Conservation (phyloP, 768 basidiomycete genomes). For the Fomitopsis pulvina region DNA sequence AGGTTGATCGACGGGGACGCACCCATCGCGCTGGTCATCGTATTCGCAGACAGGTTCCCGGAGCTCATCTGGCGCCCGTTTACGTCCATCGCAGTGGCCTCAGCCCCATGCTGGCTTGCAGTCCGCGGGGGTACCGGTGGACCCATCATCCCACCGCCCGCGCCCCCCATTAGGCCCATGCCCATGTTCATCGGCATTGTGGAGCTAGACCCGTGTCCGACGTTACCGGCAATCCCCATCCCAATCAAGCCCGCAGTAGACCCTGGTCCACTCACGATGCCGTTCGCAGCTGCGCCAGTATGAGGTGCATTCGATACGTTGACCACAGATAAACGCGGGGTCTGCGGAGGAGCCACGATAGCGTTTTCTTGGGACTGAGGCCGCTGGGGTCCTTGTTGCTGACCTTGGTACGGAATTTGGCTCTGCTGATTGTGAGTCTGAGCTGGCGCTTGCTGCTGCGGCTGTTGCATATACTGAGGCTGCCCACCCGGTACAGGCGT, state of each 20-base stretch:
- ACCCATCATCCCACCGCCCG: slow-evolving; percentile 31
- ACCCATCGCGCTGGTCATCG: not conserved
- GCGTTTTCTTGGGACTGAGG: too few species aligned
- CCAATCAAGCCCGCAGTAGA: slow-evolving; percentile 9
- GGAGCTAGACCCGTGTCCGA: slow-evolving; percentile 1
- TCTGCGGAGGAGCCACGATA: not conserved
- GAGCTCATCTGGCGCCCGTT: slow-evolving; percentile 13
- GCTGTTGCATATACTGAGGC: slow-evolving; percentile 1
- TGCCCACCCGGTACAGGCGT: slow-evolving; percentile 9
- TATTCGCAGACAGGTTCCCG: slow-evolving; percentile 11
- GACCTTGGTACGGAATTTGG: too few species aligned
- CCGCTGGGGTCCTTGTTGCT: too few species aligned
- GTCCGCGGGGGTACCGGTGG: slow-evolving; percentile 29
- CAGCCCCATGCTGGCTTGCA: slow-evolving; percentile 1
- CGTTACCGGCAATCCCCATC: slow-evolving; percentile 15
- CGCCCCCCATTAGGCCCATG: slow-evolving; percentile 22
- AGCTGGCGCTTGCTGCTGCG: slow-evolving; percentile 2
- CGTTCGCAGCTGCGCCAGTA: not conserved
- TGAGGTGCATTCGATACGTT: not conserved
- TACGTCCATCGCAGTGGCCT: slow-evolving; percentile 18
- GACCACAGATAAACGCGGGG: not conserved
- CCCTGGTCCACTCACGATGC: slow-evolving; percentile 1
- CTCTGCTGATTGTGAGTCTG: too few species aligned
- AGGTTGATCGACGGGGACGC: slow-evolving; percentile 14
- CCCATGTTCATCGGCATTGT: slow-evolving; percentile 9